Percentiles rank a stretch among this genome's conserved stretches.
Evolutionary conservation across 129 eudicot species (phyloP).

Genomic region (Silybum marianum): DNA sequence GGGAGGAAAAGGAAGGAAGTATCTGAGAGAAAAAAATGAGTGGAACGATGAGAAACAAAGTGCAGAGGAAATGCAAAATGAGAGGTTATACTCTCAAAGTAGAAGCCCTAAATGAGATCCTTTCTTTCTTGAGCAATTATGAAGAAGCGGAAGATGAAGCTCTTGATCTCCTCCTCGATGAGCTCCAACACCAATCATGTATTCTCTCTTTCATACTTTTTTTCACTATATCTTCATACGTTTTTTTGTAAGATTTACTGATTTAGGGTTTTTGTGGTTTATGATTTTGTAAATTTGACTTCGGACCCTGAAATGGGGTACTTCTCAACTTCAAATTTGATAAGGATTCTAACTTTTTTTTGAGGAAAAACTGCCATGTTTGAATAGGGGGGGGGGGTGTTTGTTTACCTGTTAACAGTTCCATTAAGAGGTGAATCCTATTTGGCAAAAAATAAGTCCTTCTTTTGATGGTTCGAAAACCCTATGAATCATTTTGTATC

Average conservation of each 20-base stretch:
- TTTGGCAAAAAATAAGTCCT: too few species aligned
- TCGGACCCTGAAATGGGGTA: too few species aligned
- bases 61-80: constrained; percentile 74
- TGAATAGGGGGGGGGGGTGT: neutral
- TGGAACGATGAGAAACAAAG: constrained; percentile 48
- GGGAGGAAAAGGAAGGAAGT: constrained; percentile 10
- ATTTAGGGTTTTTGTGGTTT: constrained; percentile 10
- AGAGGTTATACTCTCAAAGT: constrained; percentile 70
- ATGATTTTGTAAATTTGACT: neutral
- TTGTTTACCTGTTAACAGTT: too few species aligned
- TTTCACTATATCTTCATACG: neutral
- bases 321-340: neutral
- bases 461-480: too few species aligned
- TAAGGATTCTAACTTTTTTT: neutral
- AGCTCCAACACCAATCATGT: constrained; percentile 63
- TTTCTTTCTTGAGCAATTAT: constrained; percentile 52
- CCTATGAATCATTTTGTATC: too few species aligned
- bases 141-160: constrained; percentile 67
- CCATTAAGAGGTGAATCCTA: too few species aligned
- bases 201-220: neutral
- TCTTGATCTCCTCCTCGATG: constrained; percentile 71
- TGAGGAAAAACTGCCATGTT: neutral
- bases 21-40: constrained; percentile 37
- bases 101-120: constrained; percentile 69
- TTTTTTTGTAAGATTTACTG: neutral